Evolutionary conservation across 495 filamentous ascomycete genomes (phyloP), one percentile per base, ranked within the genome.

Genomic region (Trichoderma asperelloides): DNA sequence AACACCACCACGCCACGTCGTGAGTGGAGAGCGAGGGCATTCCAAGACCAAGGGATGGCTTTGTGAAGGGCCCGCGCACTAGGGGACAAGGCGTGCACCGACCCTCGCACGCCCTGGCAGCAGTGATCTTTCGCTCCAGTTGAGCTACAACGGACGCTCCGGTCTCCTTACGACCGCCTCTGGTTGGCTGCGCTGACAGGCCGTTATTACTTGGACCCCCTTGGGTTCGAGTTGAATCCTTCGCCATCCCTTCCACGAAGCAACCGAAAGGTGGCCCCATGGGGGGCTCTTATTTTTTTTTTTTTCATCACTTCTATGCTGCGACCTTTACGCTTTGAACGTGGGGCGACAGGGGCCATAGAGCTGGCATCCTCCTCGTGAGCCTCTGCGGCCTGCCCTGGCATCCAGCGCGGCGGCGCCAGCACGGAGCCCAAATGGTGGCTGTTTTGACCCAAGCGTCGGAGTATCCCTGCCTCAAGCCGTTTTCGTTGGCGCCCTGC

Each of bases 191-290:
- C 27, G 23, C 55, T 27, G 55, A 60, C 55, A 18, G 55, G 27
- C 23, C n/a, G 23, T 30, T 60, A 28, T 28, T 60, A 60, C 25
- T 18, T 30, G 3, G 25, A 60, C 55, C 55, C 55, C 55, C 55
- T 60, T 60, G 55, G 55, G 55, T 60, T 5, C 23, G 27, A 60
- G 2, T 30, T 13, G 28, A 18, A 60, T 60, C 55, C 55, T 60
- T 60, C 55, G 55, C 55, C 55, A 60, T 60, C 55, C 55, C 55
- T 60, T 60, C 55, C 55, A 60, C n/a, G 55, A 60, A 60, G 55
- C 55, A 25, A 60, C 55, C 55, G 25, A 27, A 60, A 60, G 49
- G n/a, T 60, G 55, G 55, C 25, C 55, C 55, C n/a, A 25, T 25
- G 25, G 55, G 23, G 49, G 55, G 55, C 25, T 28, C 4, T 13